A percentile compares a stretch with the other conserved stretches of the same genome.
These are phyloP conservation scores for Phytophthora pisi DNA, from an alignment of 352 stramenopile species.

Conservation along the genomic window DNA sequence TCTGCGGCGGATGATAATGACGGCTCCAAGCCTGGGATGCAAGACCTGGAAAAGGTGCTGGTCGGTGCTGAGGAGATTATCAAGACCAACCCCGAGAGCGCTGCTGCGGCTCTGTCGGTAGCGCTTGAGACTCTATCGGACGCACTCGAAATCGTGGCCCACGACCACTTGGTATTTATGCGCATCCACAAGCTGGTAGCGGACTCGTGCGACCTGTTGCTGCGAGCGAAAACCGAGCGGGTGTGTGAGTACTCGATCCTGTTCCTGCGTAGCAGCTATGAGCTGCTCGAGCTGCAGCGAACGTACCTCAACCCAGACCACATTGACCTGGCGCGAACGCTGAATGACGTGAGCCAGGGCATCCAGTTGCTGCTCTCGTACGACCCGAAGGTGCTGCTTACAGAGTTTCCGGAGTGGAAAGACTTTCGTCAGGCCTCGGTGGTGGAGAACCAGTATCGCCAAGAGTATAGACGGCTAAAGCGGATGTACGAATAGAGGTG, in stretches of 20 bases:
- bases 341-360: constrained; percentile 92
- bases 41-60: constrained; percentile 72
- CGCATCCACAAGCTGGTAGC: constrained; percentile 92
- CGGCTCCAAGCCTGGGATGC: constrained; percentile 37
- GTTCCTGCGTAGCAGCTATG: constrained; percentile 86
- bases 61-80: constrained; percentile 65
- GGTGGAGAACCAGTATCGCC: constrained; percentile 88
- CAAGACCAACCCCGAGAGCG: constrained; percentile 47
- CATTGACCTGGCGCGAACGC: constrained; percentile 90
- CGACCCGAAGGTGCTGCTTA: constrained; percentile 83
- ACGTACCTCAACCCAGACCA: constrained; percentile 86
- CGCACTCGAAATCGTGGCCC: constrained; percentile 78
- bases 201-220: constrained; percentile 88
- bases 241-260: constrained; percentile 88
- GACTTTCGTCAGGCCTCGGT: constrained; percentile 89
- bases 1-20: constrained; percentile 25
- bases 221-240: constrained; percentile 62
- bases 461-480: constrained; percentile 93
- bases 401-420: constrained; percentile 86
- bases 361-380: constrained; percentile 91
- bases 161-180: constrained; percentile 90
- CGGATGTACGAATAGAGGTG: constrained; percentile 86
- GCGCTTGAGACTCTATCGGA: constrained; percentile 85
- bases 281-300: constrained; percentile 90
- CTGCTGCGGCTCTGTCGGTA: constrained; percentile 60